Evolutionary conservation across 805 yeast species (phyloP).

Genomic region (Cyberlindnera mycetangii): DNA sequence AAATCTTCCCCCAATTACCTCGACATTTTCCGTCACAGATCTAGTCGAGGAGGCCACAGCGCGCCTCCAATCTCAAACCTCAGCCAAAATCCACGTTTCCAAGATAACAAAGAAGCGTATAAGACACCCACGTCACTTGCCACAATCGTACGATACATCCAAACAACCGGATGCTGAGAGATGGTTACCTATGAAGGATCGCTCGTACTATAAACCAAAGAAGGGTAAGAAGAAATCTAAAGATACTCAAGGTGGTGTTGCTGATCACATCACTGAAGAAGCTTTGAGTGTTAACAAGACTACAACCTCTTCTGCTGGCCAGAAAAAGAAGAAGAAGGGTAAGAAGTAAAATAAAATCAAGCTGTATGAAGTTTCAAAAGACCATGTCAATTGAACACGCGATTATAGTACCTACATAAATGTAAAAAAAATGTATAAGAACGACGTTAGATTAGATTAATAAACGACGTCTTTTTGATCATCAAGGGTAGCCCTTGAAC

Average conservation of each 20-base stretch:
- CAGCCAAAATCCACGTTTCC: not conserved
- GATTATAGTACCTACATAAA: not conserved
- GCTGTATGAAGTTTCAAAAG: too few species aligned
- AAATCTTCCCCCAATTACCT: conserved; percentile 3
- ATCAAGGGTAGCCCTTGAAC: not conserved
- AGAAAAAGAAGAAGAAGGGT: conserved; percentile 24
- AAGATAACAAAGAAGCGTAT: conserved; percentile 31
- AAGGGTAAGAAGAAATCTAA: conserved; percentile 43
- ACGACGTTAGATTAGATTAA: not conserved
- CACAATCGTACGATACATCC: conserved; percentile 39
- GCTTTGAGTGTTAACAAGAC: conserved; percentile 15
- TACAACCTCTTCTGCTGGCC: conserved; percentile 3
- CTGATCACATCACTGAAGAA: conserved; percentile 45
- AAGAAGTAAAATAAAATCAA: conserved; percentile 25
- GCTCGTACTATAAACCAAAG: conserved; percentile 79
- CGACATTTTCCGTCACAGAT: not conserved
- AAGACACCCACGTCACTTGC: conserved; percentile 34
- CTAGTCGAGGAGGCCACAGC: conserved; percentile 5
- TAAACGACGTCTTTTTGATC: conserved; percentile 1
- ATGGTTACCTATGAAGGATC: conserved; percentile 87
- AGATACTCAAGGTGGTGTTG: conserved; percentile 61
- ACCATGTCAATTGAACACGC: too few species aligned
- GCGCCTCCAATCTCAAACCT: conserved; percentile 6
- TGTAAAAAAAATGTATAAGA: not conserved
- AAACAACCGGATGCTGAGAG: conserved; percentile 64